A percentile compares a stretch with the other conserved stretches of the same genome.
These are phyloP conservation scores for Chloranthus sessilifolius DNA, from an alignment of 164 flowering plant species.

Conservation along the genomic window DNA sequence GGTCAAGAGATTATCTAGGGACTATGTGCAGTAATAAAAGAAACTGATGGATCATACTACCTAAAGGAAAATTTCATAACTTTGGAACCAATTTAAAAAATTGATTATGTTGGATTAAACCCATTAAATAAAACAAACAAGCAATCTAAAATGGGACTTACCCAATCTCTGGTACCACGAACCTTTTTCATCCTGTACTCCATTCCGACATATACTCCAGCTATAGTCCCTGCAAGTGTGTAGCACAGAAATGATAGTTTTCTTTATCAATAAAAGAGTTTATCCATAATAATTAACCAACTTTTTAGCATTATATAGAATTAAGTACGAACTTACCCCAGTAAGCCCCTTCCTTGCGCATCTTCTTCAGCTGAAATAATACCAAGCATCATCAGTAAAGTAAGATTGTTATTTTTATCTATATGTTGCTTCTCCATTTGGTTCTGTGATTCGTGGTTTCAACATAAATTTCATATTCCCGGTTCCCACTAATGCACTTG, in stretches of 20 bases:
- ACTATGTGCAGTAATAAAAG: too few relatives aligned
- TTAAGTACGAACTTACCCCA: slow-evolving; percentile 63
- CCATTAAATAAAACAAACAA: background rate
- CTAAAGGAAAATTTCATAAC: too few relatives aligned
- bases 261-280: background rate
- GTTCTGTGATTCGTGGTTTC: too few relatives aligned
- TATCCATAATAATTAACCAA: background rate
- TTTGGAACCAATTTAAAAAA: too few relatives aligned
- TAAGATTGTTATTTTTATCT: slow-evolving; percentile 1
- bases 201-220: slow-evolving; percentile 85
- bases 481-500: too few relatives aligned
- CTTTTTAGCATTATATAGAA: background rate
- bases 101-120: too few relatives aligned
- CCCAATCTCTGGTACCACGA: slow-evolving; percentile 89
- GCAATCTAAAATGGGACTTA: slow-evolving; percentile 24
- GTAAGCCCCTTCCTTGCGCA: slow-evolving; percentile 84
- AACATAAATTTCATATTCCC: too few relatives aligned
- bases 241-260: background rate
- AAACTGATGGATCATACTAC: too few relatives aligned
- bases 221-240: slow-evolving; percentile 54
- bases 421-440: background rate
- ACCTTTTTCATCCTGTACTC: slow-evolving; percentile 71
- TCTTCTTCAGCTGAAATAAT: slow-evolving; percentile 68
- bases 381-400: slow-evolving; percentile 9
- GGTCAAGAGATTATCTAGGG: too few relatives aligned